phyloP scores from a whole-genome alignment of 495 filamentous ascomycete species.

The Durotheca rogersii region DNA sequence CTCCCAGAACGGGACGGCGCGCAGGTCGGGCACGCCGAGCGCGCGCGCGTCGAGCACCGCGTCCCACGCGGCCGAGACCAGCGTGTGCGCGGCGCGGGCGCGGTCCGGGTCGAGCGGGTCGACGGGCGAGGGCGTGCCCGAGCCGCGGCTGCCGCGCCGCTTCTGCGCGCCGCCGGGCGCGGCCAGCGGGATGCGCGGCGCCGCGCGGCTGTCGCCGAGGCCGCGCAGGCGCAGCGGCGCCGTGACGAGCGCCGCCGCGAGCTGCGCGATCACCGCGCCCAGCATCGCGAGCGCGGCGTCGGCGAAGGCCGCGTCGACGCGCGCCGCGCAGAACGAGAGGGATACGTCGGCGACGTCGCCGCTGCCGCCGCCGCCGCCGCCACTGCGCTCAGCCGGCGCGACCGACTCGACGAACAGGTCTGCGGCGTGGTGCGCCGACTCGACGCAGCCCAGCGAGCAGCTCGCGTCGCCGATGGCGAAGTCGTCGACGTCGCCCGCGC shows the following conservation, averaged over 20 bases:
- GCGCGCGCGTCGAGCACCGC: slow-evolving; percentile 42
- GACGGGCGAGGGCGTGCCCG: slow-evolving; percentile 11
- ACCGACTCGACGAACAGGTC: slow-evolving; percentile 46
- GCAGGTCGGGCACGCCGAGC: slow-evolving; percentile 46
- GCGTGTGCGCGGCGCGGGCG: slow-evolving; percentile 36
- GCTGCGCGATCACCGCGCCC: slow-evolving; percentile 41
- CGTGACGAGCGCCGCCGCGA: slow-evolving; percentile 44
- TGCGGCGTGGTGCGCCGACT: slow-evolving; percentile 42
- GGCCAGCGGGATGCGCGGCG: slow-evolving; percentile 41
- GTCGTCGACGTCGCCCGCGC: slow-evolving; percentile 21
- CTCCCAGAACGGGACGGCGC: slow-evolving; percentile 50
- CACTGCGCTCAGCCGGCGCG: slow-evolving; percentile 29
- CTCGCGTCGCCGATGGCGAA: slow-evolving; percentile 44
- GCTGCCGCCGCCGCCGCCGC: too few species aligned
- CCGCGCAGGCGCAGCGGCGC: slow-evolving; percentile 43
- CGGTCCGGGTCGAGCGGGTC: slow-evolving; percentile 28
- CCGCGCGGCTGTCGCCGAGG: slow-evolving; percentile 36
- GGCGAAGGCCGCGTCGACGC: slow-evolving; percentile 40
- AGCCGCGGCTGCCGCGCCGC: slow-evolving; percentile 27
- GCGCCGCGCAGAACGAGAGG: slow-evolving; percentile 46
- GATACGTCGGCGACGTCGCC: slow-evolving; percentile 45
- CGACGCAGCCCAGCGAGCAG: slow-evolving; percentile 42
- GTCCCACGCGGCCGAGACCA: slow-evolving; percentile 44
- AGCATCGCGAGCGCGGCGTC: slow-evolving; percentile 46
- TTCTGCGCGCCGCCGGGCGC: too few species aligned